These are phyloP conservation scores for Mangifera indica DNA, from an alignment of 345 rosid species.

Conservation along the genomic window DNA sequence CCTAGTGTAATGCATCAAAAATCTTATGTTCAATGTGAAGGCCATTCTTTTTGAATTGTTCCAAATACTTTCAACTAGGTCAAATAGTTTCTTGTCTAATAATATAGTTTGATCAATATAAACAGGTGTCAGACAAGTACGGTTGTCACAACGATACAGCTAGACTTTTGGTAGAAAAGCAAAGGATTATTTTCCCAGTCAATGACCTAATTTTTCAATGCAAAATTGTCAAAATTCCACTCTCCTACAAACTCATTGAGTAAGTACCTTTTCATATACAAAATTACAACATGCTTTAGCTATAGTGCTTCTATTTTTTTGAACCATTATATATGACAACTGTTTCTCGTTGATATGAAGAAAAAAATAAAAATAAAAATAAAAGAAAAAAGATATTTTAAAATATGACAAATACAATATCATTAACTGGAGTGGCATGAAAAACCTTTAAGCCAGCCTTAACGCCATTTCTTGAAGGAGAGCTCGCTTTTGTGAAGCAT, in stretches of 20 bases:
- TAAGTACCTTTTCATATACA: slow-evolving; percentile 8
- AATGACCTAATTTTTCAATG: slow-evolving; percentile 1
- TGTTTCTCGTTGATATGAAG: no score
- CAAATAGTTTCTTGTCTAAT: neutral
- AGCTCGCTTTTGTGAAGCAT: slow-evolving; percentile 81
- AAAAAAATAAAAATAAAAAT: neutral
- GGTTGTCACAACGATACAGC: neutral
- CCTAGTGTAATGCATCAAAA: neutral
- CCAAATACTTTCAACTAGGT: neutral
- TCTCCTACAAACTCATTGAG: neutral
- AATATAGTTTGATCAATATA: neutral
- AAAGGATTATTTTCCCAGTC: neutral
- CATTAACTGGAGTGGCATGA: neutral
- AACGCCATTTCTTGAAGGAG: slow-evolving; percentile 97
- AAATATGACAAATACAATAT: slow-evolving; percentile 5
- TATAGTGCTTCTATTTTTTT: neutral
- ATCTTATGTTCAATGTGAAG: neutral
- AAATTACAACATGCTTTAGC: slow-evolving; percentile 12
- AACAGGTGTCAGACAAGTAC: neutral
- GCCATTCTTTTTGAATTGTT: no score
- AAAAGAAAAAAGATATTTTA: neutral
- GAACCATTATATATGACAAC: slow-evolving; percentile 7
- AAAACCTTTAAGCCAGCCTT: slow-evolving; percentile 53
- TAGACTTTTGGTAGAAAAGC: neutral
- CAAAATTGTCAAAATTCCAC: slow-evolving; percentile 17